Evolutionary conservation across 2,329 filamentous ascomycete genomes (phyloP).

Genomic region (Fonsecaea multimorphosa): DNA sequence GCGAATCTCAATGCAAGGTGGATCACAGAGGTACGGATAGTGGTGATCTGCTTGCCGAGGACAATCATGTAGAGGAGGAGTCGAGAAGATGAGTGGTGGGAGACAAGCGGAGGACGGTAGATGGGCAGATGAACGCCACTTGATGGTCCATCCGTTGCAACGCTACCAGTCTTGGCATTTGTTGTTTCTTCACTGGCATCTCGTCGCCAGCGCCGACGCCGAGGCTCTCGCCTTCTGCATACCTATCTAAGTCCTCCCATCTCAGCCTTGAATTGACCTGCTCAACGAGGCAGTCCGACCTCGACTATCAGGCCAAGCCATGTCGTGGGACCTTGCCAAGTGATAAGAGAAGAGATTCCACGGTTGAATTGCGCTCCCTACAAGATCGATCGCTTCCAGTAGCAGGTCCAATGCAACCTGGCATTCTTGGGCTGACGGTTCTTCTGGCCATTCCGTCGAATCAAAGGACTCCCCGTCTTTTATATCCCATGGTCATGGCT

Average conservation of each 20-base stretch:
- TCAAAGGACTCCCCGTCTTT: background rate
- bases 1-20: conserved; percentile 14
- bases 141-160: conserved; percentile 10
- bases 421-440: conserved; percentile 3
- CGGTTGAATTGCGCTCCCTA: background rate
- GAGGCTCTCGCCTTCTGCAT: too few species aligned
- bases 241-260: background rate
- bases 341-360: conserved; percentile 22
- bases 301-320: conserved; percentile 9
- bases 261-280: conserved; percentile 5
- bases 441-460: conserved; percentile 6
- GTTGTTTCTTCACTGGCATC: background rate
- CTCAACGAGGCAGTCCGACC: conserved; percentile 2
- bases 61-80: background rate
- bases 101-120: background rate
- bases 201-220: too few species aligned
- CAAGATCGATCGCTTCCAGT: conserved; percentile 6
- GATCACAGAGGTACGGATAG: background rate
- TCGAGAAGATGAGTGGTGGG: conserved; percentile 6
- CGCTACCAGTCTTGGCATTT: conserved; percentile 18
- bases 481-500: background rate
- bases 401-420: conserved; percentile 20
- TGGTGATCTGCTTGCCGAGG: conserved; percentile 16
- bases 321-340: conserved; percentile 8
- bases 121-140: conserved; percentile 9